Conservation (phyloP, 305 asterid species). For the Nicotiana rustica region DNA sequence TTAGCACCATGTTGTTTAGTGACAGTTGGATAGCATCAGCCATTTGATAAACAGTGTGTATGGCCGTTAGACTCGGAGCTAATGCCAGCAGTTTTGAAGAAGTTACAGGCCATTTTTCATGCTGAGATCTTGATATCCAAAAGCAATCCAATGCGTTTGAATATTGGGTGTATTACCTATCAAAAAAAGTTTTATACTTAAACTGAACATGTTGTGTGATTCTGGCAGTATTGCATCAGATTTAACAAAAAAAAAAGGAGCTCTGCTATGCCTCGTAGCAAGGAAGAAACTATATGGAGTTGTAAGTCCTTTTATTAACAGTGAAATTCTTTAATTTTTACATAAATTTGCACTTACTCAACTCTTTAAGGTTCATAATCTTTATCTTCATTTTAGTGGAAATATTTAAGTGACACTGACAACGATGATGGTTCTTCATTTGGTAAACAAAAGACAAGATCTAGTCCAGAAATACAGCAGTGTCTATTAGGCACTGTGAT, state of each 20-base stretch:
- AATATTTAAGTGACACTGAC: not conserved
- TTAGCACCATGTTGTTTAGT: slow-evolving; percentile 19
- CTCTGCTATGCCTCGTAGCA: not conserved
- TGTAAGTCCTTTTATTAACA: not conserved
- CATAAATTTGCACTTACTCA: not conserved
- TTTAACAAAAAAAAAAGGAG: not conserved
- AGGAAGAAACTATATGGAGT: not conserved
- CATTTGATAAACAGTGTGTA: not conserved
- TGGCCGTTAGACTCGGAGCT: not conserved
- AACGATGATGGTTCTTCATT: not conserved
- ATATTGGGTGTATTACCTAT: not conserved
- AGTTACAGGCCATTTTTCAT: slow-evolving; percentile 1
- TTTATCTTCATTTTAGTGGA: not conserved
- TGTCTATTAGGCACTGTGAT: not conserved
- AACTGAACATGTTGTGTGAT: not conserved
- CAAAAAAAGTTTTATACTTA: not conserved
- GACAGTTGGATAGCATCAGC: not conserved
- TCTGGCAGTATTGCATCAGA: not conserved
- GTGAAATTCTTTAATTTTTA: not conserved
- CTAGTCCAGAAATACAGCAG: not conserved
- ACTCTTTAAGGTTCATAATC: not conserved
- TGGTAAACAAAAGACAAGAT: slow-evolving; percentile 19
- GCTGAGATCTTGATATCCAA: not conserved
- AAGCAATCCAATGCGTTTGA: not conserved
- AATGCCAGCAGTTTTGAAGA: slow-evolving; percentile 12